Percentiles rank a stretch among this genome's conserved stretches.
Conservation (phyloP, 2,329 filamentous ascomycete species). For the Sclerotinia borealis region DNA sequence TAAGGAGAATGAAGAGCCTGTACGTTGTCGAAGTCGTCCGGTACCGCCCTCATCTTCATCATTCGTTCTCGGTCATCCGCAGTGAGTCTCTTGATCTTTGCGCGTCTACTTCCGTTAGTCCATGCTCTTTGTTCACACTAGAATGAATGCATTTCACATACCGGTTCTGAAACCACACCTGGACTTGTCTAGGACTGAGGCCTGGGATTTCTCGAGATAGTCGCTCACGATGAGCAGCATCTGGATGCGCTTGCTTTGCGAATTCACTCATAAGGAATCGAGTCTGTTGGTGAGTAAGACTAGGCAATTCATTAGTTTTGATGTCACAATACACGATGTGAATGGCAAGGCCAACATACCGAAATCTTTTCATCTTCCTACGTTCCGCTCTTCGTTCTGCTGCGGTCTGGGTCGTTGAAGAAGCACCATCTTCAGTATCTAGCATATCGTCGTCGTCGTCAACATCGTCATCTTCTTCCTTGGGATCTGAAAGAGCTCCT, state of each 20-base stretch:
- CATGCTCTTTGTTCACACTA: background rate
- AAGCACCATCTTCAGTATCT: slow-evolving; percentile 40
- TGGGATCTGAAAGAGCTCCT: slow-evolving; percentile 35
- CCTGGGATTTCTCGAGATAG: slow-evolving; percentile 87
- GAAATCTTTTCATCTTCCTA: slow-evolving; percentile 73
- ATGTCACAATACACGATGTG: slow-evolving; percentile 3
- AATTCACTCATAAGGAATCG: slow-evolving; percentile 97
- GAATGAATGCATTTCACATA: slow-evolving; percentile 40
- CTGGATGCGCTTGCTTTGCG: slow-evolving; percentile 86
- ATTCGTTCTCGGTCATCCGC: slow-evolving; percentile 65
- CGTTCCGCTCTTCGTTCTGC: slow-evolving; percentile 52
- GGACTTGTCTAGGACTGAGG: slow-evolving; percentile 84
- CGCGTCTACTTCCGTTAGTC: slow-evolving; percentile 43
- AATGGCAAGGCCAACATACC: slow-evolving; percentile 42
- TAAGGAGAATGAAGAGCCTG: slow-evolving; percentile 64
- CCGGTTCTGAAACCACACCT: slow-evolving; percentile 99
- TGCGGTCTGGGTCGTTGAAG: slow-evolving; percentile 41
- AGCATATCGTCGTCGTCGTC: slow-evolving; percentile 52
- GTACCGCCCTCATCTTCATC: slow-evolving; percentile 66
- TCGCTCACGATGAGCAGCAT: slow-evolving; percentile 82
- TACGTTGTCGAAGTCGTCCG: slow-evolving; percentile 65
- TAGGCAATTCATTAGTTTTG: slow-evolving; percentile 40
- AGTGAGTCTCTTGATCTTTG: slow-evolving; percentile 65
- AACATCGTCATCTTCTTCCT: slow-evolving; percentile 31
- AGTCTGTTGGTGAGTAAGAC: slow-evolving; percentile 94